Conservation (phyloP, 202 grass and related monocot species). For the Tripidium arundinaceum region DNA sequence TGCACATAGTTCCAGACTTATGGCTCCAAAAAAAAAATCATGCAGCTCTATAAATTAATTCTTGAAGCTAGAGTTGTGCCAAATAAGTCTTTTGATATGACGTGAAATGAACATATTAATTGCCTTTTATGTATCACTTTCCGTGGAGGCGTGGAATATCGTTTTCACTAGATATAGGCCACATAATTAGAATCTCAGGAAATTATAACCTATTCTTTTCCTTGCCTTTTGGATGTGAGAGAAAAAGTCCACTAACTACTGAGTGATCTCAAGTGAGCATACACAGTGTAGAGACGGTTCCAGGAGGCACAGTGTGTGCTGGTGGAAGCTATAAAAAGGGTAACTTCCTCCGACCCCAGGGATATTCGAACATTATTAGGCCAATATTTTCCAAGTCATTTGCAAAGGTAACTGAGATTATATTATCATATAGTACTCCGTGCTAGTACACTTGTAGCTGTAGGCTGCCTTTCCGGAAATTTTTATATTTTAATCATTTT, state of each 20-base stretch:
- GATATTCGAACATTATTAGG: not conserved
- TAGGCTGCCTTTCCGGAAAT: not conserved
- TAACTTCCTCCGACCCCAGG: not conserved
- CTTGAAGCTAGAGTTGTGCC: too few species aligned
- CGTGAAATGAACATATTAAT: not conserved
- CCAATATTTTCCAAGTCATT: not conserved
- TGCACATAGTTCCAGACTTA: too few species aligned
- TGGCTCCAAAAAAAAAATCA: too few species aligned
- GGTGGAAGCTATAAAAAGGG: not conserved
- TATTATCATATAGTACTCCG: not conserved
- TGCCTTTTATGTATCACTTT: not conserved
- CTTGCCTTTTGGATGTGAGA: not conserved
- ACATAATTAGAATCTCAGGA: not conserved
- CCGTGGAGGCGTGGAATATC: not conserved
- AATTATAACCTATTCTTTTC: not conserved
- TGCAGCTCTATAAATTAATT: too few species aligned
- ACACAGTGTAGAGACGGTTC: too few species aligned
- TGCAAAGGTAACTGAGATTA: not conserved
- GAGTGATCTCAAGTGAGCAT: too few species aligned
- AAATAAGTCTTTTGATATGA: not conserved
- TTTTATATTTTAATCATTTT: too few species aligned
- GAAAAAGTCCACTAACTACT: too few species aligned
- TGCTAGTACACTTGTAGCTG: not conserved
- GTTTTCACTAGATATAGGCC: slow-evolving; percentile 19
- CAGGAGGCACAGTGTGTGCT: too few species aligned